Evolutionary conservation across 352 stramenopile genomes (phyloP).

Genomic region (Phytopythium boreale): DNA sequence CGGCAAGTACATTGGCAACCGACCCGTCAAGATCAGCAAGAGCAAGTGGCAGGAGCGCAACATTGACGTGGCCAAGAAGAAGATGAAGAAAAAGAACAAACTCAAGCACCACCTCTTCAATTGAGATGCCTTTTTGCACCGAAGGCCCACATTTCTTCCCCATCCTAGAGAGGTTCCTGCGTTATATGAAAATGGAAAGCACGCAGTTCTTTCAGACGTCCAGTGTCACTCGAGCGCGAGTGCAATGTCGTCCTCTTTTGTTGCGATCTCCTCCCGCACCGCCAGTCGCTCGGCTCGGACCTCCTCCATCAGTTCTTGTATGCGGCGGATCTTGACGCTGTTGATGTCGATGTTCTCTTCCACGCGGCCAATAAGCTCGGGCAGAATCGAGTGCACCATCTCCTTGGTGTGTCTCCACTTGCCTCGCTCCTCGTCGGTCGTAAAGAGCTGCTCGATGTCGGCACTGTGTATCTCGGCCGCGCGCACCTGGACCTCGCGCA

Average conservation of each 20-base stretch:
- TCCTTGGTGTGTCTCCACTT: conserved; percentile 45
- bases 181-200: not conserved
- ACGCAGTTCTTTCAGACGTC: not conserved
- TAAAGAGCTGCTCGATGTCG: conserved; percentile 20
- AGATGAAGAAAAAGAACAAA: conserved; percentile 81
- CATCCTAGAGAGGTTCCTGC: not conserved
- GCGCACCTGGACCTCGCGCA: conserved; percentile 26
- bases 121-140: conserved; percentile 12
- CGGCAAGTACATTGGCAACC: conserved; percentile 94
- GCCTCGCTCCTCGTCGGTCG: conserved; percentile 28
- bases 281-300: conserved; percentile 43
- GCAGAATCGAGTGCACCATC: conserved; percentile 53
- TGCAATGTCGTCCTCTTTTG: conserved; percentile 59
- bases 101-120: conserved; percentile 80
- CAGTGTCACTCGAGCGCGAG: conserved; percentile 28
- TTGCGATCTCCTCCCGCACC: conserved; percentile 56
- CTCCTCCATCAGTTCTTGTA: conserved; percentile 55
- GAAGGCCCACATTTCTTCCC: not conserved
- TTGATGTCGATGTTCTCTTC: conserved; percentile 70
- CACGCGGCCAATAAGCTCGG: conserved; percentile 43
- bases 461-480: conserved; percentile 11
- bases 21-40: conserved; percentile 93
- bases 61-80: conserved; percentile 88
- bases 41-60: conserved; percentile 96
- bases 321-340: conserved; percentile 49